Evolutionary conservation across 768 basidiomycete genomes (phyloP), one percentile per base, ranked within the genome.

Genomic region (Hebeloma cylindrosporum): DNA sequence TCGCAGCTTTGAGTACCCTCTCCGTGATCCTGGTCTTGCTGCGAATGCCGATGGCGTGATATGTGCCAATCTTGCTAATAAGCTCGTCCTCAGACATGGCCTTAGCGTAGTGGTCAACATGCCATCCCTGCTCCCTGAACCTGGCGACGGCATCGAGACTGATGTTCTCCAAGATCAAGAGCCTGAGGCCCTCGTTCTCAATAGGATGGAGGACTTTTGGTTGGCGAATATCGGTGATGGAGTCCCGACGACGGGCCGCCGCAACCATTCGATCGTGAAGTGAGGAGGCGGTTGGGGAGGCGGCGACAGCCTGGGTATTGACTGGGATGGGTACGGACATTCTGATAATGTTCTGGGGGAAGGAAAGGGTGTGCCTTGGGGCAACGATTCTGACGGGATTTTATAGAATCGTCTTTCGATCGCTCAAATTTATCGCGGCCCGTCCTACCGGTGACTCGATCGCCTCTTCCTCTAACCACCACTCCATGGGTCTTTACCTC

Each of bases 21-120:
- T 85, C 80, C 4, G 96, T 98, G 57, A 99, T 89, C 70, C 89
- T 96, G 40, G 96, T 99, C 69, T 99, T 99, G 72, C 88, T 91
- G 38, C 96, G 84, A 63, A 99, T 99, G 42, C 96, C 96, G 52
- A 99, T 82, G 46, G 88, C 95, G 59, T 97, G 91, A 67, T 96
- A 98, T 3, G 75, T 68, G 47, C 83, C 79, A 32, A 93, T 86
- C 58, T 83, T 85, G 38, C 83, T 74, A 13, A 98, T 68, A 47
- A 99, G 88, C 71, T 98, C 94, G 40, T 89, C 86, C 71, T 98
- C 96, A n/a, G 79, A 79, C 73, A 93, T 79, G 45, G 94, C 85
- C 59, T 85, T 86, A 51, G 83, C 74, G 57, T 76, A 74, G 69
- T 94, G 92, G 64, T 98, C 94, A 41, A 99, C 93, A 66, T 83